Evolutionary conservation across 139 green algal species (phyloP).

Genomic region (Picochlorum sp.): DNA sequence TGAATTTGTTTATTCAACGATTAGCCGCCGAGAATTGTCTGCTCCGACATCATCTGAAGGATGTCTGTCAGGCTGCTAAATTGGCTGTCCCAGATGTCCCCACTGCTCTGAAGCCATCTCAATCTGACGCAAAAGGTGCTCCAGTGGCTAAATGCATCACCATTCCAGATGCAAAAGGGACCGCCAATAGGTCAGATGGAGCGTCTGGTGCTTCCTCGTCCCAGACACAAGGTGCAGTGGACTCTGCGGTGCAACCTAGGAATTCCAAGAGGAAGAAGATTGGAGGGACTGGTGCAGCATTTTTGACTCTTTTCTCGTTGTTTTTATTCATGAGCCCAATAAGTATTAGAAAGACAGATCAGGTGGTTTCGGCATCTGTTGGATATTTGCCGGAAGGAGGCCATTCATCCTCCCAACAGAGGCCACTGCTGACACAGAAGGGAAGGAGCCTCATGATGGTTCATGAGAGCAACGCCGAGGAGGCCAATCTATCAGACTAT

Average conservation of each 20-base stretch:
- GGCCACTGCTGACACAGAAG: neutral
- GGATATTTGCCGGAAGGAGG: neutral
- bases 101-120: constrained; percentile 1
- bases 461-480: neutral
- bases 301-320: constrained; percentile 44
- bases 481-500: neutral
- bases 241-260: neutral
- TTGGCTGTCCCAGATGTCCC: neutral
- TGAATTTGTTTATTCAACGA: constrained; percentile 34
- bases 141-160: neutral
- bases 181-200: neutral
- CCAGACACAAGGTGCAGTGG: neutral
- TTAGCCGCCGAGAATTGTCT: constrained; percentile 52
- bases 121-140: neutral
- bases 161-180: no score
- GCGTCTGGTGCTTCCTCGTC: neutral
- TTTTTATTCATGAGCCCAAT: constrained; percentile 35
- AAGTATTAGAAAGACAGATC: neutral
- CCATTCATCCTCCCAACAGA: neutral
- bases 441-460: neutral
- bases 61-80: constrained; percentile 17
- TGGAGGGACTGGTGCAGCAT: constrained; percentile 23
- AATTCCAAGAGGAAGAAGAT: constrained; percentile 14
- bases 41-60: constrained; percentile 42
- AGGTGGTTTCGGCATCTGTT: neutral